Conservation (phyloP, 257 asterid species). For the Galeopsis tetrahit region DNA sequence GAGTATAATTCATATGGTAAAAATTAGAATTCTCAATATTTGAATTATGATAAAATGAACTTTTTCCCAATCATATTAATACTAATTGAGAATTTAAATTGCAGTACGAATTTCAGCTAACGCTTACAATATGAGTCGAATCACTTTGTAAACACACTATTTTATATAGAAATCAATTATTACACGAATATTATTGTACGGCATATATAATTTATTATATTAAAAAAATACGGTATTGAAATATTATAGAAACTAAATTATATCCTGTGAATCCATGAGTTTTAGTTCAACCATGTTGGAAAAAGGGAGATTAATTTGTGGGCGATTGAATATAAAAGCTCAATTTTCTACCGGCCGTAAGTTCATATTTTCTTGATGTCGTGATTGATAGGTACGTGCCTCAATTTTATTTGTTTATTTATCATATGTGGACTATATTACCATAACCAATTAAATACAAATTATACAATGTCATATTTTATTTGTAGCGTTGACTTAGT, state of each 20-base stretch:
- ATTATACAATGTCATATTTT: neutral
- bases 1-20: too few species aligned
- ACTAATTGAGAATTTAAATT: too few species aligned
- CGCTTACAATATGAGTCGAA: neutral
- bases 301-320: neutral
- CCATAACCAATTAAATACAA: neutral
- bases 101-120: too few species aligned
- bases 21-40: too few species aligned
- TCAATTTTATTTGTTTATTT: neutral
- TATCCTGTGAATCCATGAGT: neutral
- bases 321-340: neutral
- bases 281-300: slow-evolving; percentile 18
- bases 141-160: neutral
- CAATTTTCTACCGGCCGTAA: neutral
- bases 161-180: too few species aligned
- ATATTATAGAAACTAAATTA: too few species aligned
- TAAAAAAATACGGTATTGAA: too few species aligned
- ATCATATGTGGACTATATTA: neutral
- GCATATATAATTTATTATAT: too few species aligned
- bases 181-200: neutral
- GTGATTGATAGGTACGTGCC: neutral
- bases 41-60: too few species aligned
- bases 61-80: too few species aligned
- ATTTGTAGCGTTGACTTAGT: neutral
- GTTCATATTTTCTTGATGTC: neutral